Evolutionary conservation across 2,329 filamentous ascomycete genomes (phyloP).

Genomic region (Aspergillus eucalypticola): DNA sequence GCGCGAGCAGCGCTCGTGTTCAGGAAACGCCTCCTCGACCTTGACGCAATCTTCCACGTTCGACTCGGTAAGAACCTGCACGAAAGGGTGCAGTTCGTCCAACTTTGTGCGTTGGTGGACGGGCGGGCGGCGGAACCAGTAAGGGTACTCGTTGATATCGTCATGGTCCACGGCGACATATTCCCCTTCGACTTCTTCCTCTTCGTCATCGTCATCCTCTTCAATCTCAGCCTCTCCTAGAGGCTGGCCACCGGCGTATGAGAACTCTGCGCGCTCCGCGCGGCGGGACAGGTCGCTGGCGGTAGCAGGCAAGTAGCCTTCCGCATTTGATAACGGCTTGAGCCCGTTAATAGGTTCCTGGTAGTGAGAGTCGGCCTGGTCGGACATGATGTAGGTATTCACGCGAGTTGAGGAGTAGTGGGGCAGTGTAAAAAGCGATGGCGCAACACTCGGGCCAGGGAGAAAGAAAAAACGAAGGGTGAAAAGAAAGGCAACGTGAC

Average conservation of each 20-base stretch:
- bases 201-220: conserved; percentile 28
- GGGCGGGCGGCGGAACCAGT: conserved; percentile 44
- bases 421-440: conserved; percentile 4
- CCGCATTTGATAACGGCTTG: conserved; percentile 34
- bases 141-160: conserved; percentile 42
- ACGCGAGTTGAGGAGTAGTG: not conserved
- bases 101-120: conserved; percentile 39
- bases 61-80: conserved; percentile 66
- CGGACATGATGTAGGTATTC: conserved; percentile 28
- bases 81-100: conserved; percentile 69
- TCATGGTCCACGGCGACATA: conserved; percentile 46
- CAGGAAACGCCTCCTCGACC: conserved; percentile 62
- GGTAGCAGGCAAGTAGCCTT: conserved; percentile 30
- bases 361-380: conserved; percentile 28
- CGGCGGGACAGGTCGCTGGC: conserved; percentile 32
- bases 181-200: conserved; percentile 42
- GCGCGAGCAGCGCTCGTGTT: conserved; percentile 56
- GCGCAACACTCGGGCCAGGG: conserved; percentile 2
- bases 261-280: conserved; percentile 28
- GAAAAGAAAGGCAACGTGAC: not conserved
- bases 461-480: conserved; percentile 5
- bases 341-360: conserved; percentile 34
- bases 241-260: conserved; percentile 33
- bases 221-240: conserved; percentile 25
- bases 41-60: conserved; percentile 56